These are phyloP conservation scores for Schizophyllum commune DNA, from an alignment of 1,284 basidiomycete genomes.

Conservation along the genomic window DNA sequence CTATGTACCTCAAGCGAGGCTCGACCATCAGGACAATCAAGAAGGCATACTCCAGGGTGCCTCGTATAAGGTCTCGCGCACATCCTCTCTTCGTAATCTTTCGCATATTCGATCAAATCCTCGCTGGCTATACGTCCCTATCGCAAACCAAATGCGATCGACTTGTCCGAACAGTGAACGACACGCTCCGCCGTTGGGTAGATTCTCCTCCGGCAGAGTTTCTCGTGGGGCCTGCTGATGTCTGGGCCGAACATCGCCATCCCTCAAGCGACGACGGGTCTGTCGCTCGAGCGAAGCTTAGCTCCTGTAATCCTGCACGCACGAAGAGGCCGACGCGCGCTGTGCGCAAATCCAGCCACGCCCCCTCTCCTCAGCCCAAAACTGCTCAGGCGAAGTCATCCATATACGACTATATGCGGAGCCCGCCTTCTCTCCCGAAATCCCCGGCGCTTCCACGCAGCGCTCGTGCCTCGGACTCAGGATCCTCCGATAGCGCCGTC, in stretches of 20 bases:
- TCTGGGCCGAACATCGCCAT: not conserved
- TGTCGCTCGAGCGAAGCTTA: not conserved
- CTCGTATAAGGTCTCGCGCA: not conserved
- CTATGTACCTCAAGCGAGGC: not conserved
- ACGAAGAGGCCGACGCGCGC: not conserved
- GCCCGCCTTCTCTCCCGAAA: no score
- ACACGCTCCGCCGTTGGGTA: not conserved
- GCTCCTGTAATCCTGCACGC: not conserved
- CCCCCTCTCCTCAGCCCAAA: not conserved
- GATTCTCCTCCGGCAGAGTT: not conserved
- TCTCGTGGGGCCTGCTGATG: not conserved
- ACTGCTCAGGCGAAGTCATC: not conserved
- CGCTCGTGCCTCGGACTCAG: no score
- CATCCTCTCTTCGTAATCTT: not conserved
- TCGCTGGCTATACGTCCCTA: not conserved
- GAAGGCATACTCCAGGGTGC: not conserved
- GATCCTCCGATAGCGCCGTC: no score
- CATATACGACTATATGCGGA: not conserved
- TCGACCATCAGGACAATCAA: not conserved
- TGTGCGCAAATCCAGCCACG: not conserved
- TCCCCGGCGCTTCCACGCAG: no score
- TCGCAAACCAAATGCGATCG: no score
- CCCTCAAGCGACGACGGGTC: not conserved
- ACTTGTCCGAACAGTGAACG: no score
- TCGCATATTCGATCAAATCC: not conserved